Conservation (phyloP, 352 stramenopile species). For the Phytopythium helicoides region DNA sequence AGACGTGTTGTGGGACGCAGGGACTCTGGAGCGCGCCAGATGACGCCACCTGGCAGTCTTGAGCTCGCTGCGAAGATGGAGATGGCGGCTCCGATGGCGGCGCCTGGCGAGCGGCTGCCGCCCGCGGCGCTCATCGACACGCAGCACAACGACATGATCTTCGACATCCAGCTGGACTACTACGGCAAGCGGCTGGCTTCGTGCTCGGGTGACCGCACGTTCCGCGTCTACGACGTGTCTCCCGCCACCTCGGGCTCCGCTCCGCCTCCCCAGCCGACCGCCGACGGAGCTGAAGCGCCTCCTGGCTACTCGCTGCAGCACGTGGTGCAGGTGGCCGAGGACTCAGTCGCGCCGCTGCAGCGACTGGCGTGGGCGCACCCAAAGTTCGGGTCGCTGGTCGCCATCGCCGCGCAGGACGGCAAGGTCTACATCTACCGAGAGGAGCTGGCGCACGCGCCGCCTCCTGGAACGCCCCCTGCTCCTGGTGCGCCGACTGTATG, state of each 20-base stretch:
- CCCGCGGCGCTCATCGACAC: constrained; percentile 75
- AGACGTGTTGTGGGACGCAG: too few species aligned
- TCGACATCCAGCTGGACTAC: constrained; percentile 89
- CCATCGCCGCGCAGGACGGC: constrained; percentile 74
- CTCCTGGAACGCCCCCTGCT: constrained; percentile 2
- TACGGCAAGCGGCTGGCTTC: constrained; percentile 83
- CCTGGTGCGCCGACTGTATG: constrained; percentile 54
- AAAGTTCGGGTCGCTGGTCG: constrained; percentile 80
- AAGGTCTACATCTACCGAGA: constrained; percentile 87
- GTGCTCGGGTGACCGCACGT: constrained; percentile 81
- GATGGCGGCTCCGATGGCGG: constrained; percentile 10
- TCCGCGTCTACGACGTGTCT: constrained; percentile 82
- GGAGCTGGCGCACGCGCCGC: constrained; percentile 48
- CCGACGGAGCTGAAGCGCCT: background rate
- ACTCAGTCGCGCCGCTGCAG: constrained; percentile 69
- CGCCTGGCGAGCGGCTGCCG: constrained; percentile 18
- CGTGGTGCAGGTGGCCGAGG: constrained; percentile 54
- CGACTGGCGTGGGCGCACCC: constrained; percentile 84
- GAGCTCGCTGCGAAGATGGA: constrained; percentile 10
- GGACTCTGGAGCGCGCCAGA: too few species aligned
- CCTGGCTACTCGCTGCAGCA: constrained; percentile 38
- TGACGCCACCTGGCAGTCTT: too few species aligned
- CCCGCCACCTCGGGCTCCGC: constrained; percentile 31
- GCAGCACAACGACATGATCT: constrained; percentile 88
- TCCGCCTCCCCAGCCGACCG: constrained; percentile 11